A percentile compares a stretch with the other conserved stretches of the same genome.
phyloP scores from a whole-genome alignment of 164 flowering plant genomes.

The Magnolia changhungtana region DNA sequence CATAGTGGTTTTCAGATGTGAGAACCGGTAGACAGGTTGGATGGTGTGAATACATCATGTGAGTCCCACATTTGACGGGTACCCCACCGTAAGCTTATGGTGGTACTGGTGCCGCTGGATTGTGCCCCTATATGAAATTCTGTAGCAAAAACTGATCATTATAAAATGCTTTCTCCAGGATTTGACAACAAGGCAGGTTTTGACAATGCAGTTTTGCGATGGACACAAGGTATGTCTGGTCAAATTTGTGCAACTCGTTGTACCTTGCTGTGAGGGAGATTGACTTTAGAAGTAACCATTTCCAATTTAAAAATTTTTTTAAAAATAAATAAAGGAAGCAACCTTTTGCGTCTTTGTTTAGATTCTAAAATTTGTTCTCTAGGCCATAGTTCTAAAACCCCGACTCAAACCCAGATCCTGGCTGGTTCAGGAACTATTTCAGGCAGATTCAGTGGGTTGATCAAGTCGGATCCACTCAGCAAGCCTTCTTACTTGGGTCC shows the following conservation, averaged over 20 bases:
- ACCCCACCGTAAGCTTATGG: no score
- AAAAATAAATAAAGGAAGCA: no score
- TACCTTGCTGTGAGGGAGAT: neutral
- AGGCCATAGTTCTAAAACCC: neutral
- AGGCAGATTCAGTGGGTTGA: no score
- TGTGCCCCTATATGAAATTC: neutral
- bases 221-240: constrained; percentile 64
- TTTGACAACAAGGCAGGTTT: constrained; percentile 65
- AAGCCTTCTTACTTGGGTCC: no score
- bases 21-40: neutral
- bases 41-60: neutral
- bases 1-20: no score
- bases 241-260: neutral
- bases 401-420: no score
- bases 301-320: no score
- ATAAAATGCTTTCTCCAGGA: constrained; percentile 46
- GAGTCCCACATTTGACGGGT: no score
- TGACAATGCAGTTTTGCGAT: constrained; percentile 75
- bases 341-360: neutral
- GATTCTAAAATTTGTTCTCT: neutral
- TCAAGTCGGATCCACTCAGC: no score
- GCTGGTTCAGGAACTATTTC: no score
- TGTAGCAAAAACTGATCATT: constrained; percentile 12
- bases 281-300: neutral
- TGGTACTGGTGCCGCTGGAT: no score